Conservation (phyloP, 2,329 filamentous ascomycete genomes). For the Neonectria hederae region DNA sequence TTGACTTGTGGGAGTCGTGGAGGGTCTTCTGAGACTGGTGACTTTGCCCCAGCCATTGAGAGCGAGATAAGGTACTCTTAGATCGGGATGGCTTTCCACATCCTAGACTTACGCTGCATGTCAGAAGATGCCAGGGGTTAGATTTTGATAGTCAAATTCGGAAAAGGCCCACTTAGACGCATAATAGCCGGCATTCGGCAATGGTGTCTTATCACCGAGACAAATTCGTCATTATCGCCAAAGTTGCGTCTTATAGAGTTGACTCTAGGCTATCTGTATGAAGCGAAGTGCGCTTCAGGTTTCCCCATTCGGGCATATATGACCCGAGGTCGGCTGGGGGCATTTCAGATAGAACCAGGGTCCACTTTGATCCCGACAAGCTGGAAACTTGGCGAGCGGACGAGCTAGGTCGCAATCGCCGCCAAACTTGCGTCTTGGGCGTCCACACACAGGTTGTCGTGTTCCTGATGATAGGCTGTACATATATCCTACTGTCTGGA, state of each 20-base stretch:
- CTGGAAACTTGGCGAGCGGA: not conserved
- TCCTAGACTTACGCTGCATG: not conserved
- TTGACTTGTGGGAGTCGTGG: not conserved
- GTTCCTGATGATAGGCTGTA: not conserved
- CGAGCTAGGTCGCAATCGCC: not conserved
- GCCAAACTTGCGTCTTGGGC: not conserved
- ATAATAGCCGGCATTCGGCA: not conserved
- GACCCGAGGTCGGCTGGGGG: not conserved
- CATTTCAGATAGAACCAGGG: not conserved
- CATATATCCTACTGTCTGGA: not conserved
- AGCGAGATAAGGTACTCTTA: not conserved
- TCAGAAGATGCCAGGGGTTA: not conserved
- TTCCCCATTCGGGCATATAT: not conserved
- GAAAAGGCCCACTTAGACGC: not conserved
- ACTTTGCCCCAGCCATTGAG: not conserved
- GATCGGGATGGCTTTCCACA: not conserved
- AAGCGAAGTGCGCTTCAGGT: not conserved
- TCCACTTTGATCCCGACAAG: not conserved
- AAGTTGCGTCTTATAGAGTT: not conserved
- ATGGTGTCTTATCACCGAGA: not conserved
- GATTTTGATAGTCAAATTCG: not conserved
- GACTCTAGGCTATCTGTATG: not conserved
- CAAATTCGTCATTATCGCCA: not conserved
- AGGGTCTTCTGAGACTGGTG: not conserved
- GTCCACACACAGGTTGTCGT: not conserved